Conservation (phyloP, 495 filamentous ascomycete species). For the Aspergillus incahuasiensis region DNA sequence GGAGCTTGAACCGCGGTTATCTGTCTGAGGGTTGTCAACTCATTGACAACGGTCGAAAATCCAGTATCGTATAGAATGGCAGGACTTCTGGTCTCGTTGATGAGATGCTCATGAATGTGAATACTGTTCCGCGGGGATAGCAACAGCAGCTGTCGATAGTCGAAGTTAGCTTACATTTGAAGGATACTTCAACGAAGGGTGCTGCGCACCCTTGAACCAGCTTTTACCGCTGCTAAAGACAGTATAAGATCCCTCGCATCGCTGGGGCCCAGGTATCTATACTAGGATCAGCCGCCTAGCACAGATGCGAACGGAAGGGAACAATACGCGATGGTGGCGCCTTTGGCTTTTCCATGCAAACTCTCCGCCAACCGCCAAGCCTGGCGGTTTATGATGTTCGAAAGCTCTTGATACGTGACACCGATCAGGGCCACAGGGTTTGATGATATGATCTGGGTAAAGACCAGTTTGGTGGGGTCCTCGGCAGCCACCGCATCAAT, state of each 20-base stretch:
- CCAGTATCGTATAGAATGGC: constrained; percentile 5
- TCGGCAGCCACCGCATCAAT: constrained; percentile 2
- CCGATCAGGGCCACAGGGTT: neutral
- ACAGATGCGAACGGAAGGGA: neutral
- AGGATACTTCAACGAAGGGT: neutral
- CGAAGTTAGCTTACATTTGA: neutral
- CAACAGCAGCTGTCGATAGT: neutral
- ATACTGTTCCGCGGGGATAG: constrained; percentile 10
- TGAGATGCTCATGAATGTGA: constrained; percentile 5
- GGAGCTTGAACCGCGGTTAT: neutral
- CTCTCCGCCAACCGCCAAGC: constrained; percentile 37
- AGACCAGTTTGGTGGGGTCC: neutral
- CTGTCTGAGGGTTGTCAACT: neutral
- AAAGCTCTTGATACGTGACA: constrained; percentile 39
- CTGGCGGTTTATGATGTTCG: constrained; percentile 45
- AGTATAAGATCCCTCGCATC: constrained; percentile 1
- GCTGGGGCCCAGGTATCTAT: constrained; percentile 25
- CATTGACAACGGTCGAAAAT: neutral
- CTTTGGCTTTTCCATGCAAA: neutral
- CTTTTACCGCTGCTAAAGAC: constrained; percentile 22
- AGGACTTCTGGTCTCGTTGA: neutral
- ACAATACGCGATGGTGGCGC: constrained; percentile 5
- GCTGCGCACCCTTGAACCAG: constrained; percentile 4
- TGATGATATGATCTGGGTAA: constrained; percentile 5
- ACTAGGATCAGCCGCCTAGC: neutral